Evolutionary conservation across 805 yeast genomes (phyloP), one percentile per base, ranked within the genome.

Genomic region (Cephaloascus fragrans): DNA sequence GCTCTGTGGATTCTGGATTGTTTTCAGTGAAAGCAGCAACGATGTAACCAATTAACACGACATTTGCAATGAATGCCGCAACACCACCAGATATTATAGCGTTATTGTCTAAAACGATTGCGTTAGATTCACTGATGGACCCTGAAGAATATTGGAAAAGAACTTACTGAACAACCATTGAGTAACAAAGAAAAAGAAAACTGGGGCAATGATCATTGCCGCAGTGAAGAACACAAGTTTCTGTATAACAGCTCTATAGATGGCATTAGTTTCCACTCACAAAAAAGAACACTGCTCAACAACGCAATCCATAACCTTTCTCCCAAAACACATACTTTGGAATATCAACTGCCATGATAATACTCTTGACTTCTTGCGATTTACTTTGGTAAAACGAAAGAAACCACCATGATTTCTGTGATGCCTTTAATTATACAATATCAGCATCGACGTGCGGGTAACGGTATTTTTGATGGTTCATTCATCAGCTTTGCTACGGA

Each of bases 11-110:
- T n/a, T 56, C 49, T 3, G 60, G 46, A 8, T 71, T 56, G 38
- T 80, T 82, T 53, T 84, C 94, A 18, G 70, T 71, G 58, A 83
- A 83, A 1, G 94, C 93, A 43, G 73, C 83, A 15, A 80, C 66
- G 26, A 84, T 77, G 51, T 81, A 84, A 1, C 83, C 84, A 38
- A 83, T 73, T 46, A 84, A 62, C 17, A 84, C 93, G 4, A 79
- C 59, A 51, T 84, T 84, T 19, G 93, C 93, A 41, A 75, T 74
- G 15, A 75, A 65, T 2, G 93, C 93, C 29, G 89, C 86, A n/a
- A 79, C 52, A 3, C 93, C 93, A 33, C 94, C 94, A 37, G 87
- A 78, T 10, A 80, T 61, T 12, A 83, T 57, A 1, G 88, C 73
- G 49, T 74, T 83, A 36, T 64, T 67, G 39, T 49, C 53, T 42